Base-by-base conservation (phyloP, 1,284 basidiomycete genomes). In the Ustilago tritici region DNA sequence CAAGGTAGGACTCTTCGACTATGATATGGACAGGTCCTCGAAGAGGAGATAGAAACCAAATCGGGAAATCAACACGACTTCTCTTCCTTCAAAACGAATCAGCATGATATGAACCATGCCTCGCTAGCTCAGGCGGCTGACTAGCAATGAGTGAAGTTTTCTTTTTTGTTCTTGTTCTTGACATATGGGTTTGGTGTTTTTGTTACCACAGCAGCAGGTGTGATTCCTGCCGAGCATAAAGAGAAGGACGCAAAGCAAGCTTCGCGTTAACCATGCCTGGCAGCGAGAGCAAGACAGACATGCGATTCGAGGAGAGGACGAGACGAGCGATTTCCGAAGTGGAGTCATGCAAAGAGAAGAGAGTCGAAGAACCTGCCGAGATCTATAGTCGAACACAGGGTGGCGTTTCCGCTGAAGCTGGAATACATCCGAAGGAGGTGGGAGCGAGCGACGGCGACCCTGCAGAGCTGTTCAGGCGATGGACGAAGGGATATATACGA, bases 291-390 rank as follows among this genome's bases (percentile, higher is more conserved):
- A 7, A 34, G n/a, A n/a, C 31, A 34, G 19, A 55, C 60, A 56
- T 60, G 61, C 64, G 47, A 60, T 66, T 60, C 61, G 36, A 32
- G 23, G 50, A 19, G 55, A 28, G 53, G 35, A 40, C 23, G 19
- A 56, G 23, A 61, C 36, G 58, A 50, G 35, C 49, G 40, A 54
- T 32, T 57, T 47, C 62, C 67, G 55, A 65, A 35, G 41, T 41
- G 56, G 35, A 35, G 59, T 31, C 19, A 49, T 57, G 28, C 53
- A 46, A 55, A 38, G 31, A 19, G 38, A 47, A 47, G 57, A 50
- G 52, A 47, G 68, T 61, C 62, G 52, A 65, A 70, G 57, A 53
- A 52, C 62, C 62, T 70, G 68, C 62, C 68, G 35, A 70, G 61
- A 61, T 70, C 68, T 70, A 70, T 68, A 47, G 59, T 49, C 60